phyloP scores from a whole-genome alignment of 495 filamentous ascomycete genomes.

The Filosporella fistucella region DNA sequence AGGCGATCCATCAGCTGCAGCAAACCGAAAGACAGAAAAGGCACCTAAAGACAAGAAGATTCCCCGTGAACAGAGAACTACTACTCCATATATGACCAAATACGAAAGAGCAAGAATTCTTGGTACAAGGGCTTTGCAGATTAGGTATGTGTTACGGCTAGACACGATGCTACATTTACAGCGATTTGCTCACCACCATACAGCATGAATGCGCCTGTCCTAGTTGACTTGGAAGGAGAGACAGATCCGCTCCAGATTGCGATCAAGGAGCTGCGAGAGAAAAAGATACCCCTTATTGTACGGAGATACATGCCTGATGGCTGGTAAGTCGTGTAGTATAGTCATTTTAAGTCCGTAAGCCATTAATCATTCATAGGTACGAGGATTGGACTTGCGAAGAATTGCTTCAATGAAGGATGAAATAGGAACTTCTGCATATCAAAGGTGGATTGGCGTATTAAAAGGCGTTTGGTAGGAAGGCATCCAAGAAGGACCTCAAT shows the following conservation, averaged over 20 bases:
- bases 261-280: conserved; percentile 93
- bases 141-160: conserved; percentile 69
- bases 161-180: no score
- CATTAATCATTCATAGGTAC: conserved; percentile 74
- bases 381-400: conserved; percentile 99
- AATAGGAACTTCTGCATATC: conserved; percentile 11
- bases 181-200: no score
- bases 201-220: conserved; percentile 96
- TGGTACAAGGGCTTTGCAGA: conserved; percentile 90
- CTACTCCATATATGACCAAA: conserved; percentile 99
- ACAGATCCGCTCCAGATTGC: conserved; percentile 97
- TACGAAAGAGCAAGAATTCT: conserved; percentile 93
- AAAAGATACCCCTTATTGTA: conserved; percentile 96
- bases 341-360: no score
- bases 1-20: conserved; percentile 70
- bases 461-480: conserved; percentile 21
- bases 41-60: conserved; percentile 85
- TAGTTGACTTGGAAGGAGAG: conserved; percentile 95
- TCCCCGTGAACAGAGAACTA: conserved; percentile 78
- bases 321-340: conserved; percentile 86
- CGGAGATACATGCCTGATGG: conserved; percentile 94
- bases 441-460: conserved; percentile 21
- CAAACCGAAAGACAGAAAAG: conserved; percentile 44
- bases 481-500: no score
- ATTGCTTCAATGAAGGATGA: conserved; percentile 46